phyloP scores from a whole-genome alignment of 768 basidiomycete species.

The Epithele typhae region DNA sequence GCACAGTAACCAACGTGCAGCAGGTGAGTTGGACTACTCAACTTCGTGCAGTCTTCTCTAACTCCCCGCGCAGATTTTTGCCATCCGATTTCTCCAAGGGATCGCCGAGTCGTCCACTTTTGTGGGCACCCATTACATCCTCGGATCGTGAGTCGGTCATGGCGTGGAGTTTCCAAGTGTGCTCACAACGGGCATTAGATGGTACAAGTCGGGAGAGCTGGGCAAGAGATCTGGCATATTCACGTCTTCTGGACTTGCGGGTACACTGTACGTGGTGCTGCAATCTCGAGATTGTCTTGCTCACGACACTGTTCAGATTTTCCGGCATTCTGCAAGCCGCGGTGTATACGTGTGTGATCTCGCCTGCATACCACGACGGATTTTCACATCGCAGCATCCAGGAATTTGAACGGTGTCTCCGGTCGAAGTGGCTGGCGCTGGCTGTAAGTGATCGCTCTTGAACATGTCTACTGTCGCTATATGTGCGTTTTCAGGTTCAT shows the following conservation, averaged over 20 bases:
- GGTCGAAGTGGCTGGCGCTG: slow-evolving; percentile 67
- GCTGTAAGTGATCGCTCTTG: slow-evolving; percentile 38
- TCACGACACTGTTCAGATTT: slow-evolving; percentile 36
- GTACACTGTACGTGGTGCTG: slow-evolving; percentile 44
- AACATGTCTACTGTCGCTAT: not conserved
- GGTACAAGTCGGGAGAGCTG: slow-evolving; percentile 69
- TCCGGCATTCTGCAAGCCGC: slow-evolving; percentile 63
- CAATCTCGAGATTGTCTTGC: not conserved
- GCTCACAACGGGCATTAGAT: slow-evolving; percentile 31
- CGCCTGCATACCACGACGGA: no score
- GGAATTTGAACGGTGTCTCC: slow-evolving; percentile 46
- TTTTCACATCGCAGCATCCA: slow-evolving; percentile 15
- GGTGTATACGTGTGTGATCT: slow-evolving; percentile 45
- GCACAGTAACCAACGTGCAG: slow-evolving; percentile 48
- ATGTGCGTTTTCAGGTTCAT: slow-evolving; percentile 46
- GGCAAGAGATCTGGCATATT: slow-evolving; percentile 73
- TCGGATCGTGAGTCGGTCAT: slow-evolving; percentile 53
- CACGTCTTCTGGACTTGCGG: slow-evolving; percentile 55
- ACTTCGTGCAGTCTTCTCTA: not conserved
- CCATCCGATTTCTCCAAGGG: slow-evolving; percentile 70
- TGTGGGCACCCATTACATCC: slow-evolving; percentile 68
- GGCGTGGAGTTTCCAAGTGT: not conserved
- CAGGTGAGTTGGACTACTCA: slow-evolving; percentile 37
- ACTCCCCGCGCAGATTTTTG: slow-evolving; percentile 48
- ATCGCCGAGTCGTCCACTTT: slow-evolving; percentile 74